A percentile compares a stretch with the other conserved stretches of the same genome.
Conservation (phyloP, 2,329 filamentous ascomycete species). For the Pestalotiopsis sp. region DNA sequence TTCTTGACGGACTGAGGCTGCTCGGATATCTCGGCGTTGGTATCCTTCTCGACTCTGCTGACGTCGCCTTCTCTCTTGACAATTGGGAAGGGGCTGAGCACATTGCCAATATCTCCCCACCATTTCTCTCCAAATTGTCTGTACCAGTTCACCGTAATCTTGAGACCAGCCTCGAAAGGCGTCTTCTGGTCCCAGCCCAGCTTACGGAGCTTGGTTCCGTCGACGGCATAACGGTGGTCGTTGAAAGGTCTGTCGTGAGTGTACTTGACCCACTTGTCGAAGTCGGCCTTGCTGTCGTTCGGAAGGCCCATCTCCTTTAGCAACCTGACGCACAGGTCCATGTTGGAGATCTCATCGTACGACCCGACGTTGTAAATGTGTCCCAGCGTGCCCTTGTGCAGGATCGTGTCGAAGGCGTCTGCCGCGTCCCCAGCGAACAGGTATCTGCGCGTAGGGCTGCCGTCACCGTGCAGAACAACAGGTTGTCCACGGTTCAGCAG, state of each 20-base stretch:
- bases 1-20: slow-evolving; percentile 31
- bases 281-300: slow-evolving; percentile 51
- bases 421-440: slow-evolving; percentile 79
- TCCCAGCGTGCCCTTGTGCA: slow-evolving; percentile 74
- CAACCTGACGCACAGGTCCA: slow-evolving; percentile 67
- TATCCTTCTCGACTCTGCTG: slow-evolving; percentile 56
- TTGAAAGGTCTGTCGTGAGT: slow-evolving; percentile 80
- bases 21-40: slow-evolving; percentile 39
- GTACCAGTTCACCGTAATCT: slow-evolving; percentile 72
- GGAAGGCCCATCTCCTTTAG: slow-evolving; percentile 63
- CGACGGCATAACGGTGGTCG: slow-evolving; percentile 72
- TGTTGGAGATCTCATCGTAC: slow-evolving; percentile 75
- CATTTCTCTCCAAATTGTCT: slow-evolving; percentile 64
- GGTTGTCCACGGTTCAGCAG: slow-evolving; percentile 68
- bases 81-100: slow-evolving; percentile 68
- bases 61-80: slow-evolving; percentile 43
- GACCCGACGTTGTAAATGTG: slow-evolving; percentile 85
- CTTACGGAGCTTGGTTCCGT: slow-evolving; percentile 66
- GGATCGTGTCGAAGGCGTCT: slow-evolving; percentile 81
- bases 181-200: slow-evolving; percentile 74
- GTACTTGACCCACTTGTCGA: slow-evolving; percentile 70
- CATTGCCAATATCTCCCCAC: slow-evolving; percentile 74
- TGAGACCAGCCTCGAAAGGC: slow-evolving; percentile 64
- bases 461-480: slow-evolving; percentile 76
- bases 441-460: slow-evolving; percentile 74